These are phyloP conservation scores for Xylaria sp. DNA, from an alignment of 2,329 filamentous ascomycete species.

Conservation along the genomic window DNA sequence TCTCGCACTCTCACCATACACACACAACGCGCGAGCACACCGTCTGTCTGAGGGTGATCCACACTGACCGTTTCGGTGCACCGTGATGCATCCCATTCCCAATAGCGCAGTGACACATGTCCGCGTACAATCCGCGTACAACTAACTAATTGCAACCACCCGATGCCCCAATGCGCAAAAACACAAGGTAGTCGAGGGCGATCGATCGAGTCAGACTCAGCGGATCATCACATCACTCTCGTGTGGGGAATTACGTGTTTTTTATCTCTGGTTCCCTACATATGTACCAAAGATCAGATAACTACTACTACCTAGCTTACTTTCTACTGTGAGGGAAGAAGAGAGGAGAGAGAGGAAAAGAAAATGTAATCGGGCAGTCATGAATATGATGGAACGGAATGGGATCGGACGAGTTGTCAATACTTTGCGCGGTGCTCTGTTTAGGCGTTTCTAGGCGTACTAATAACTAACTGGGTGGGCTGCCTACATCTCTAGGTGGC, in stretches of 20 bases:
- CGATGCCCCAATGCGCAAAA: background rate
- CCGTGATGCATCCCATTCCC: constrained; percentile 18
- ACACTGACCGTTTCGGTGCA: constrained; percentile 32
- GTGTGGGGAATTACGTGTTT: constrained; percentile 8
- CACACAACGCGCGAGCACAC: background rate
- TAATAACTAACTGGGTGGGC: background rate
- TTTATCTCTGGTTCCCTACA: background rate
- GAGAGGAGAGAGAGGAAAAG: background rate
- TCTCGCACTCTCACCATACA: constrained; percentile 5
- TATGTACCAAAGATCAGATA: background rate
- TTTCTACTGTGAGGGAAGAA: background rate
- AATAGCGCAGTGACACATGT: constrained; percentile 35
- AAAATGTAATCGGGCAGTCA: background rate
- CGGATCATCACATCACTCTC: too few species aligned
- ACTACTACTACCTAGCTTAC: too few species aligned
- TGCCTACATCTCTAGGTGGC: background rate
- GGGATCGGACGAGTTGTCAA: background rate
- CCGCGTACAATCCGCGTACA: constrained; percentile 17
- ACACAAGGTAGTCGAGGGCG: background rate
- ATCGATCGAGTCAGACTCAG: too few species aligned
- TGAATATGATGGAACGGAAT: background rate
- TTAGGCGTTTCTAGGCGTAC: background rate
- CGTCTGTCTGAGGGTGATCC: constrained; percentile 23
- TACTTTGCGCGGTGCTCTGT: background rate
- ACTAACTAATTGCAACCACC: background rate